Evolutionary conservation across 768 basidiomycete species (phyloP), one percentile per base, ranked within the genome.

Genomic region (Calocybe gangraenosa): DNA sequence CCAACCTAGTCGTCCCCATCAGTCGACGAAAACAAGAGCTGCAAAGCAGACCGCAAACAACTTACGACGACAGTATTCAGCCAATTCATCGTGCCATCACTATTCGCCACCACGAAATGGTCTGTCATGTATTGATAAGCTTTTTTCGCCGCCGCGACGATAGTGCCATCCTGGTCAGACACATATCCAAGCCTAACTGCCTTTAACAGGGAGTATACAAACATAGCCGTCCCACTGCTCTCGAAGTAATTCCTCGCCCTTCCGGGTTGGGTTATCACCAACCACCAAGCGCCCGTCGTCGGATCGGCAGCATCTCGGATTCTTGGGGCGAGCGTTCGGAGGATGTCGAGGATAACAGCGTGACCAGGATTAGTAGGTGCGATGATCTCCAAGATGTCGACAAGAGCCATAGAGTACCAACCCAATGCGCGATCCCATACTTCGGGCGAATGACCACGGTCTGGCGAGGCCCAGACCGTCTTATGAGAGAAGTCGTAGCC

Each of bases 371-470:
- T 56, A 9, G 63, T 54, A 11, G 46, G 41, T 0, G 71, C 64
- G 20, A 71, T 52, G 28, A 69, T 62, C 33, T 69, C 69, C 17
- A 75, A 55, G 8, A 67, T 55, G 55, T 77, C 74, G 19, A 71
- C 75, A 22, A 75, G 65, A 1, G 73, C 71, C 73, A 75, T 75
- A 30, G 59, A 52, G 52, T 70, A 76, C 74, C 74, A 66, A 14
- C 73, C 74, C 10, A 76, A 47, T 0, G 73, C 71, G 15, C 74
- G 71, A 39, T 68, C 69, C 74, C 74, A 76, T 6, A 75, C 68
- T 44, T 75, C 69, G 6, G 73, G 72, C 2, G 68, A 71, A 46
- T 73, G 71, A 0, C 74, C 75, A 0, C 71, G 62, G 51, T 72
- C 70, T 0, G 68, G 47, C 10, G 66, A 67, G 3, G 75, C 73